Conservation (phyloP, 805 yeast genomes). For the Schizosaccharomyces octosporus region DNA sequence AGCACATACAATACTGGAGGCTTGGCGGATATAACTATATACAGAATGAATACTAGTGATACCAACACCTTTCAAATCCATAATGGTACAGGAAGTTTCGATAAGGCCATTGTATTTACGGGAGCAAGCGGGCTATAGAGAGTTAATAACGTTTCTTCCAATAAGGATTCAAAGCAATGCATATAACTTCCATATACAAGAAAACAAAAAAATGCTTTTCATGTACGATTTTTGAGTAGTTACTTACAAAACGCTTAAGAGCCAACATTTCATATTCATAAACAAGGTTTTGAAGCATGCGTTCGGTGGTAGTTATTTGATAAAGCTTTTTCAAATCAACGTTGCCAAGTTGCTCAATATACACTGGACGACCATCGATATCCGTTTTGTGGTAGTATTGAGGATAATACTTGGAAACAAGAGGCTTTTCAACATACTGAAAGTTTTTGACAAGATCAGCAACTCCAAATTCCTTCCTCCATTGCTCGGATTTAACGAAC, state of each 20-base stretch:
- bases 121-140: conserved; percentile 62
- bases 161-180: neutral
- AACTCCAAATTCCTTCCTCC: conserved; percentile 70
- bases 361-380: conserved; percentile 88
- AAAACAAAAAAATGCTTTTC: neutral
- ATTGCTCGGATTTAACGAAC: conserved; percentile 69
- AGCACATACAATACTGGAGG: conserved; percentile 41
- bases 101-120: conserved; percentile 53
- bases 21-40: conserved; percentile 68
- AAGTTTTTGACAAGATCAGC: conserved; percentile 71
- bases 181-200: neutral
- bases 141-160: neutral
- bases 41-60: conserved; percentile 66
- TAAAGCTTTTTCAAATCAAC: conserved; percentile 79
- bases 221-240: neutral
- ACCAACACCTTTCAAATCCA: conserved; percentile 87
- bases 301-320: conserved; percentile 79
- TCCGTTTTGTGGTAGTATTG: conserved; percentile 95
- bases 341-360: conserved; percentile 77
- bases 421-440: conserved; percentile 76
- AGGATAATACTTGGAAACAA: conserved; percentile 40
- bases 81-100: conserved; percentile 88
- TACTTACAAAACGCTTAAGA: conserved; percentile 33
- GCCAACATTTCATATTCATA: conserved; percentile 94
- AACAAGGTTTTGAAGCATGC: conserved; percentile 84